Conservation (phyloP, 257 asterid genomes). For the Paraleonurus japonicus region DNA sequence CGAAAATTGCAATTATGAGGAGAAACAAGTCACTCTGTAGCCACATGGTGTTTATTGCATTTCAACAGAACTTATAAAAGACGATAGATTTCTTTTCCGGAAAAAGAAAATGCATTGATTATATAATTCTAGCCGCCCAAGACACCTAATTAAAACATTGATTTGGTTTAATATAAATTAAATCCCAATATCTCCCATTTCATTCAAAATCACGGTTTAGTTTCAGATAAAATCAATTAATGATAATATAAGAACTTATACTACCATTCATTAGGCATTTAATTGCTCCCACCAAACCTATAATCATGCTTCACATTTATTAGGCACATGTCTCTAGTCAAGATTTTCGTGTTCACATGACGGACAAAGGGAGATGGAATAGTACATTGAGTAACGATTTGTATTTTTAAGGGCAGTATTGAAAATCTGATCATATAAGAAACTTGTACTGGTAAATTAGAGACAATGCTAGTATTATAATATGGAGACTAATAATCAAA, state of each 20-base stretch:
- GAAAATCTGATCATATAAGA: not conserved
- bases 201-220: not conserved
- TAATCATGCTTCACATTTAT: slow-evolving; percentile 46
- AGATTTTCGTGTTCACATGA: not conserved
- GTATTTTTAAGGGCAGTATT: not conserved
- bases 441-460: not conserved
- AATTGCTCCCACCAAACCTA: slow-evolving; percentile 41
- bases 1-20: not conserved
- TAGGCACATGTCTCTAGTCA: slow-evolving; percentile 43
- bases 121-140: no score
- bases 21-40: not conserved
- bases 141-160: not conserved
- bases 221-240: slow-evolving; percentile 13
- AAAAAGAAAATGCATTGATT: not conserved
- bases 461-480: not conserved
- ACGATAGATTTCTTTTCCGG: not conserved
- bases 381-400: not conserved
- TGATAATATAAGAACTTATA: slow-evolving; percentile 14
- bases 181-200: not conserved
- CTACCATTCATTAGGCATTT: slow-evolving; percentile 35
- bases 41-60: not conserved
- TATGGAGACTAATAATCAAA: not conserved
- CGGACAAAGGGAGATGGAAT: not conserved
- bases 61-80: not conserved
- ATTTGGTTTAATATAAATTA: slow-evolving; percentile 9